Evolutionary conservation across 179 eudicot species (phyloP).

Genomic region (Actinidia polygama): DNA sequence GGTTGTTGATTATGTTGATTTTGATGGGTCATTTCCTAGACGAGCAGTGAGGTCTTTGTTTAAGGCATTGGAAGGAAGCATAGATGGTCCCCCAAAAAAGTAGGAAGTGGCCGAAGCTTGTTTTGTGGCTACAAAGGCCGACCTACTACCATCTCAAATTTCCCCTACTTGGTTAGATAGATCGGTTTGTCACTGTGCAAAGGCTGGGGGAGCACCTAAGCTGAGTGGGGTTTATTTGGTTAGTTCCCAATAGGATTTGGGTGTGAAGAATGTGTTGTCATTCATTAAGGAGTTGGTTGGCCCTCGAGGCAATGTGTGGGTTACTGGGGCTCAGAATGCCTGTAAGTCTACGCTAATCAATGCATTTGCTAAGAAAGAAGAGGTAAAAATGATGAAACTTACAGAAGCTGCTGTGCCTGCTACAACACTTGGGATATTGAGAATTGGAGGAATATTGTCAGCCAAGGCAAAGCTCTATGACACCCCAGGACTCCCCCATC

Average conservation of each 20-base stretch:
- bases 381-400: constrained; percentile 73
- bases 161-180: constrained; percentile 92
- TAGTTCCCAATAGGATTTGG: constrained; percentile 85
- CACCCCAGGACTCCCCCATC: constrained; percentile 91
- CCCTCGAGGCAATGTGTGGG: constrained; percentile 99
- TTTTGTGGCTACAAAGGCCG: constrained; percentile 89
- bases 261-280: constrained; percentile 81
- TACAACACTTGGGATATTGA: constrained; percentile 91
- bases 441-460: constrained; percentile 87
- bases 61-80: constrained; percentile 66
- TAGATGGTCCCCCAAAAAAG: constrained; percentile 49
- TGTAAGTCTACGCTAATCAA: constrained; percentile 94
- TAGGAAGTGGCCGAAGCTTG: constrained; percentile 86
- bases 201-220: constrained; percentile 88
- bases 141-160: constrained; percentile 88
- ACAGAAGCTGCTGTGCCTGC: constrained; percentile 98
- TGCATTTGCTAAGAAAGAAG: constrained; percentile 84
- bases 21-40: constrained; percentile 95
- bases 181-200: constrained; percentile 94
- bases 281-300: constrained; percentile 83
- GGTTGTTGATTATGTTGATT: constrained; percentile 98
- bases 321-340: constrained; percentile 96
- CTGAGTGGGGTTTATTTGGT: constrained; percentile 87
- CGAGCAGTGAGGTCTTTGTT: constrained; percentile 87
- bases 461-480: constrained; percentile 98